phyloP scores from a whole-genome alignment of 1,284 basidiomycete species.

The Tilletia caries region DNA sequence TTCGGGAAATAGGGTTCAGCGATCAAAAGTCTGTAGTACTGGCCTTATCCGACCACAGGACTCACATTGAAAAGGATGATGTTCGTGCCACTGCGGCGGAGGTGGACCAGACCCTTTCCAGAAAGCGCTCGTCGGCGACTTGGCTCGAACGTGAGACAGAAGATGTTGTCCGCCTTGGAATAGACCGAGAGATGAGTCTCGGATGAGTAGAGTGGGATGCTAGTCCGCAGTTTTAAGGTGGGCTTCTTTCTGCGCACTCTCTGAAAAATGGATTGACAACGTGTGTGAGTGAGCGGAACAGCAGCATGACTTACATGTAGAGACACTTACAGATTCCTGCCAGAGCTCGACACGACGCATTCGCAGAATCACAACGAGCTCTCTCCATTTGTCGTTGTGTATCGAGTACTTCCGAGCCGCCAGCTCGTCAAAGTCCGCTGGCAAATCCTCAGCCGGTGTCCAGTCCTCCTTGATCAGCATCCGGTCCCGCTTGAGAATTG shows the following conservation, averaged over 20 bases:
- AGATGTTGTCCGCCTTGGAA: constrained; percentile 74
- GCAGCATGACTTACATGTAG: neutral
- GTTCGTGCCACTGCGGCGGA: constrained; percentile 62
- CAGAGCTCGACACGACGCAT: constrained; percentile 72
- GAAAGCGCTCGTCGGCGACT: constrained; percentile 14
- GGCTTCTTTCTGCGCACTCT: constrained; percentile 21
- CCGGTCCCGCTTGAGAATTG: constrained; percentile 63
- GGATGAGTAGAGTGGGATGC: constrained; percentile 65
- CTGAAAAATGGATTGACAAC: too few species aligned
- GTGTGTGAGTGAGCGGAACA: too few species aligned
- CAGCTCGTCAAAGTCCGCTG: constrained; percentile 66
- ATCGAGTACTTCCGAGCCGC: constrained; percentile 61
- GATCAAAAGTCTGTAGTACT: neutral
- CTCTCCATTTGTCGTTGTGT: constrained; percentile 68
- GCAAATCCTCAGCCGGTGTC: constrained; percentile 61
- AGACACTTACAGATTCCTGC: constrained; percentile 57
- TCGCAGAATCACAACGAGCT: constrained; percentile 76
- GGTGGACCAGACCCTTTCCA: constrained; percentile 53
- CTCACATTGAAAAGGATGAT: constrained; percentile 71
- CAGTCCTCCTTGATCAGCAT: constrained; percentile 75
- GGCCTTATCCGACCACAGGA: neutral
- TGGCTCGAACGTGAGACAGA: constrained; percentile 64
- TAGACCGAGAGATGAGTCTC: constrained; percentile 70
- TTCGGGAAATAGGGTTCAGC: neutral
- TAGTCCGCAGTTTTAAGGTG: constrained; percentile 19